Evolutionary conservation across 345 rosid species (phyloP), one percentile per base, ranked within the genome.

Genomic region (Camelina laxa): DNA sequence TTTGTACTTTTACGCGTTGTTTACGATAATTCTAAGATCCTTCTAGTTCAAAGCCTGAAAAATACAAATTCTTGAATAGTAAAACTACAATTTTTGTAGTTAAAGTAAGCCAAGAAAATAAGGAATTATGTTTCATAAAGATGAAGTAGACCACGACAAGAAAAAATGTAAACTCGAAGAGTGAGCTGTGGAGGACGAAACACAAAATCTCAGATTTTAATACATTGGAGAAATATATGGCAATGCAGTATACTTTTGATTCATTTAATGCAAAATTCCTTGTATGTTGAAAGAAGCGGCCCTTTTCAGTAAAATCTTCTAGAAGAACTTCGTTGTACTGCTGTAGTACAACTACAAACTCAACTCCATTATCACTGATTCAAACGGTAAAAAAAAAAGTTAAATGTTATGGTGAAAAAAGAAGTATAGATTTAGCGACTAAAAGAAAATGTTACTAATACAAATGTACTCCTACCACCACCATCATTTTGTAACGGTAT

Each of bases 211-310:
- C 69, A 65, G 21, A 30, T 77, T 77, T 77, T 72, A 14, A 77
- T 65, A 77, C 80, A 77, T 77, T 65, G 80, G 80, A 65, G 68
- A 65, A 77, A 77, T 58, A 71, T 58, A 77, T 70, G 61, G 76
- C 16, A 19, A 19, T 54, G 75, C 35, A 30, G 15, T 36, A 17
- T 48, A 70, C 67, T 70, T 70, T 76, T 76, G 80, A 76, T 76
- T 76, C 80, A 76, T 76, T 70, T 70, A 67, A 76, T 76, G 80
- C 80, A 70, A 61, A 61, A 19, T 61, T 69, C 56, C 39, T 51
- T 76, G 72, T 56, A 54, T 47, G 31, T 55, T 70, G 65, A 55
- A 42, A 45, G 13, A 31, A 56, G 50, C 50, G 50, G 42, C 50
- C 50, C 9, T 69, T 44, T 62, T 36, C 9, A 19, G 51, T 76